These are phyloP conservation scores for Globisporangium echinulatum DNA, from an alignment of 352 stramenopile genomes.

Conservation along the genomic window DNA sequence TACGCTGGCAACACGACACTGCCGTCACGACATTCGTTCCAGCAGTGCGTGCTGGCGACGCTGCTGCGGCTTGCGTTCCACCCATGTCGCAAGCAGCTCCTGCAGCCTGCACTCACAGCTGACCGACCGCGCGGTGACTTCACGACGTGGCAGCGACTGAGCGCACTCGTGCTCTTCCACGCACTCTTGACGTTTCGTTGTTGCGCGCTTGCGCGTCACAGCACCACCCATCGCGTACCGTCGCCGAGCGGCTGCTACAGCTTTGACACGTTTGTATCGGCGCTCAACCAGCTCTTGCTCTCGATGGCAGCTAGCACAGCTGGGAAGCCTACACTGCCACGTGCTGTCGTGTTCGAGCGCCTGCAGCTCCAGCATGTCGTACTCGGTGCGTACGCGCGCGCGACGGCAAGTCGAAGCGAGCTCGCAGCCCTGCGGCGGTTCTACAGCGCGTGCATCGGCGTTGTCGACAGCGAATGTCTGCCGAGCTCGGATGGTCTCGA, in stretches of 20 bases:
- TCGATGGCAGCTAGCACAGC: background rate
- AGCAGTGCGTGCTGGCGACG: slow-evolving; percentile 32
- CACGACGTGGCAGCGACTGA: slow-evolving; percentile 23
- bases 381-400: slow-evolving; percentile 3
- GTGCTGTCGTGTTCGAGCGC: slow-evolving; percentile 1
- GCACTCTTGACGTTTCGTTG: background rate
- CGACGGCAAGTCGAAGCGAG: background rate
- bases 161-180: slow-evolving; percentile 39
- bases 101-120: background rate
- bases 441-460: slow-evolving; percentile 1
- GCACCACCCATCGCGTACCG: background rate
- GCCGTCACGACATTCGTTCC: slow-evolving; percentile 12
- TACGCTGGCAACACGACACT: background rate
- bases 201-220: slow-evolving; percentile 16
- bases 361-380: slow-evolving; percentile 8
- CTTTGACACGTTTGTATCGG: slow-evolving; percentile 7
- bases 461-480: slow-evolving; percentile 2
- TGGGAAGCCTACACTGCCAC: background rate
- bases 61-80: slow-evolving; percentile 34
- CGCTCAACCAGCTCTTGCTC: slow-evolving; percentile 9
- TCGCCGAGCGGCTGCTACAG: background rate
- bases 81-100: slow-evolving; percentile 6
- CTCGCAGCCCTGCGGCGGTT: background rate
- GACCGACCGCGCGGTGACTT: no score
- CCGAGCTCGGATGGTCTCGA: no score